Evolutionary conservation across 441 rosid species (phyloP).

Genomic region (Daphne laureola): DNA sequence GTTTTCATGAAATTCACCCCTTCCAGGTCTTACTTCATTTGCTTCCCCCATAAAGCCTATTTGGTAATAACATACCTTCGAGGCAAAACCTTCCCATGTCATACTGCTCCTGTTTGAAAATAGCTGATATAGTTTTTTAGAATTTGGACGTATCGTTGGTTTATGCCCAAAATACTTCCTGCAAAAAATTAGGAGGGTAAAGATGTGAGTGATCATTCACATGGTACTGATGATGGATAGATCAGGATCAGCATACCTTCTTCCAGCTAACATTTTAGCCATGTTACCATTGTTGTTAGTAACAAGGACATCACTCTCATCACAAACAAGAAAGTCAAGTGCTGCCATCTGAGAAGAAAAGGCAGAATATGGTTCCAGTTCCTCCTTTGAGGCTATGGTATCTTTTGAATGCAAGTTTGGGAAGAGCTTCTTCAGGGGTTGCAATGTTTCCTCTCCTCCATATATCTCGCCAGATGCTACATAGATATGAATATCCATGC

Average conservation of each 20-base stretch:
- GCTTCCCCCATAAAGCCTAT: constrained; percentile 96
- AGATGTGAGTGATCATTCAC: constrained; percentile 19
- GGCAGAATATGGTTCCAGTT: constrained; percentile 58
- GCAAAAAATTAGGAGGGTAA: constrained; percentile 13
- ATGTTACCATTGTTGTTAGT: constrained; percentile 98
- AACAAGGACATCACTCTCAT: constrained; percentile 91
- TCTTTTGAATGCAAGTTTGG: constrained; percentile 89
- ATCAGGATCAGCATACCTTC: constrained; percentile 44
- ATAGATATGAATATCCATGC: constrained; percentile 80
- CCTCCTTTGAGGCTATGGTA: constrained; percentile 68
- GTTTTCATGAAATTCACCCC: constrained; percentile 98
- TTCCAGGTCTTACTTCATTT: constrained; percentile 86
- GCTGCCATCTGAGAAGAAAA: constrained; percentile 99
- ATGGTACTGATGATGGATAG: constrained; percentile 4
- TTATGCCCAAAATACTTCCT: constrained; percentile 96
- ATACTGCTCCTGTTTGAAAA: constrained; percentile 54
- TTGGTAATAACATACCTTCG: constrained; percentile 63
- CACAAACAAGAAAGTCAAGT: constrained; percentile 89
- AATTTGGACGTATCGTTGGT: constrained; percentile 91
- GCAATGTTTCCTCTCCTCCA: constrained; percentile 77
- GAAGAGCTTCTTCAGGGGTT: constrained; percentile 79
- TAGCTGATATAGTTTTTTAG: constrained; percentile 69
- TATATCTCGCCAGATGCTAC: constrained; percentile 99
- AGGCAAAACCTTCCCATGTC: constrained; percentile 87
- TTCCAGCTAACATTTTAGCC: constrained; percentile 93